A percentile compares a stretch with the other conserved stretches of the same genome.
Conservation (phyloP, 2,329 filamentous ascomycete species). For the Ascochyta viciae-villosae region DNA sequence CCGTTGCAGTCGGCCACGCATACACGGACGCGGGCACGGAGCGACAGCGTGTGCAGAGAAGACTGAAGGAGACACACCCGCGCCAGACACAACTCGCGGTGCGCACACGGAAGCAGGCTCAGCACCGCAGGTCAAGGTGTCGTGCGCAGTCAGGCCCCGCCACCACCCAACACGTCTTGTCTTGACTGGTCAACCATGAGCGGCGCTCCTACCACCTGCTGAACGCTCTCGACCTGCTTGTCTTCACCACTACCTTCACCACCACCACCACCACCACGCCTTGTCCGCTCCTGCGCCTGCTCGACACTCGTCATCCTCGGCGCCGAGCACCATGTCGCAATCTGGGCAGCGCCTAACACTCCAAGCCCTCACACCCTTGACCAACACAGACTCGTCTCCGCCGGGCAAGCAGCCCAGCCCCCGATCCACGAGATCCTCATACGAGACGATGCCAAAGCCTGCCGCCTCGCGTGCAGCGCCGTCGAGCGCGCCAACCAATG, state of each 20-base stretch:
- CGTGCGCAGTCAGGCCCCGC: slow-evolving; percentile 18
- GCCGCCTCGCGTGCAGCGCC: slow-evolving; percentile 42
- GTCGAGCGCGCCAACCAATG: slow-evolving; percentile 49
- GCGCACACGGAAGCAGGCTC: slow-evolving; percentile 27
- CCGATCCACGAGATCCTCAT: slow-evolving; percentile 49
- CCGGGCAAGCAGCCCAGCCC: slow-evolving; percentile 64
- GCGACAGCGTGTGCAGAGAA: slow-evolving; percentile 48
- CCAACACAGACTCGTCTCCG: slow-evolving; percentile 70
- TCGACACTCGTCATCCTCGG: slow-evolving; percentile 69
- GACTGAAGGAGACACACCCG: slow-evolving; percentile 21
- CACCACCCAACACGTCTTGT: slow-evolving; percentile 28
- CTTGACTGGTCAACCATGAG: slow-evolving; percentile 41
- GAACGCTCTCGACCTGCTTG: slow-evolving; percentile 68
- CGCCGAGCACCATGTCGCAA: slow-evolving; percentile 61
- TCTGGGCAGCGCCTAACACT: slow-evolving; percentile 61
- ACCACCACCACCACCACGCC: no score
- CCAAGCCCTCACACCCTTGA: slow-evolving; percentile 69
- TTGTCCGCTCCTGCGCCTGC: slow-evolving; percentile 5
- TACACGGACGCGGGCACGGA: slow-evolving; percentile 72
- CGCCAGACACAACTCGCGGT: slow-evolving; percentile 36
- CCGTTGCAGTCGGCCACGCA: slow-evolving; percentile 77
- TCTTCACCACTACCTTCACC: slow-evolving; percentile 60
- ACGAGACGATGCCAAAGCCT: slow-evolving; percentile 47
- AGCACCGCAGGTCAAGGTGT: slow-evolving; percentile 24
- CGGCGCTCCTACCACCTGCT: slow-evolving; percentile 65